Evolutionary conservation across 306 rosid genomes (phyloP).

Genomic region (Coriaria nepalensis): DNA sequence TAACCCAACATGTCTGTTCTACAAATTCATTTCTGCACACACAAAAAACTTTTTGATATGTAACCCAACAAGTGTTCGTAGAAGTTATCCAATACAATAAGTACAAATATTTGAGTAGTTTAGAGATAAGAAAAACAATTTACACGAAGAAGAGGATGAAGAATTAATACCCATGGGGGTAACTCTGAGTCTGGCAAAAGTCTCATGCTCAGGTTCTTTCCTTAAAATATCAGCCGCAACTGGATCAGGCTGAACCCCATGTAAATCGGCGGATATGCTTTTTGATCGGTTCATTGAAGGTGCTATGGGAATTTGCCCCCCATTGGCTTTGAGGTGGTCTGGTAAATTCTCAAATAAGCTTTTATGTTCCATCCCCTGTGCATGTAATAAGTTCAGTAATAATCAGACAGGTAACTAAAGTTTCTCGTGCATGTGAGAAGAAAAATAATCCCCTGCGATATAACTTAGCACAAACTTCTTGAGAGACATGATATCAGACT

Average conservation of each 20-base stretch:
- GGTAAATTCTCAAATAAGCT: conserved; percentile 47
- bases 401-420: too few species aligned
- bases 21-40: too few species aligned
- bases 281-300: conserved; percentile 86
- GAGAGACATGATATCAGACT: too few species aligned
- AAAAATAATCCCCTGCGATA: too few species aligned
- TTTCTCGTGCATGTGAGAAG: too few species aligned
- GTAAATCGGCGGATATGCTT: conserved; percentile 90
- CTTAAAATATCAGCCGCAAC: conserved; percentile 96
- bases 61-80: too few species aligned
- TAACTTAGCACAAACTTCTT: too few species aligned
- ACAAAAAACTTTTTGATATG: too few species aligned
- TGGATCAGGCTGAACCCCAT: conserved; percentile 95
- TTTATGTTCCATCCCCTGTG: conserved; percentile 50
- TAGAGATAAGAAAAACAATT: conserved; percentile 1
- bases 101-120: too few species aligned
- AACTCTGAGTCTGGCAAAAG: conserved; percentile 62
- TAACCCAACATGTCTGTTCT: too few species aligned
- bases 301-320: conserved; percentile 52
- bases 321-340: conserved; percentile 44
- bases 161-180: conserved; percentile 56
- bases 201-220: conserved; percentile 97
- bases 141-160: conserved; percentile 8
- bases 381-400: too few species aligned
- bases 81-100: too few species aligned